Evolutionary conservation across 2,329 filamentous ascomycete species (phyloP).

Genomic region (Amylocarpus encephaloides): DNA sequence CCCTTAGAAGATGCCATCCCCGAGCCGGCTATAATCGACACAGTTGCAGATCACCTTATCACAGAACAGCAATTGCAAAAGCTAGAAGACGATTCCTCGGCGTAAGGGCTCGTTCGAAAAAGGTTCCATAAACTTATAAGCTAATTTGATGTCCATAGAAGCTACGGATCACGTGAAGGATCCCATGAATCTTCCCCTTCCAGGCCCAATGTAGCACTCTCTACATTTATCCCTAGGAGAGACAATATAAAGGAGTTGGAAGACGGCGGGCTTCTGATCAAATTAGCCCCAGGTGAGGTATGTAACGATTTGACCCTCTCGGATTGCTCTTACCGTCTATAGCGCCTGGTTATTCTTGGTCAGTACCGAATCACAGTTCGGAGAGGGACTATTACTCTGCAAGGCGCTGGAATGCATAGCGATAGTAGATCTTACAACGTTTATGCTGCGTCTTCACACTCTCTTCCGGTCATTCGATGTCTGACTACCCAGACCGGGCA

Average conservation of each 20-base stretch:
- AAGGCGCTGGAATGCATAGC: conserved; percentile 54
- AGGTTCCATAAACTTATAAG: not conserved
- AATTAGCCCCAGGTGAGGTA: conserved; percentile 46
- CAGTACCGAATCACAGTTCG: conserved; percentile 59
- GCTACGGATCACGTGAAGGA: conserved; percentile 22
- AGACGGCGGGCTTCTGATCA: conserved; percentile 38
- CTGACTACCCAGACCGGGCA: conserved; percentile 36
- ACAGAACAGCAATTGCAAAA: conserved; percentile 2
- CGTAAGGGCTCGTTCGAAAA: too few species aligned
- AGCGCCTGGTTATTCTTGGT: conserved; percentile 60
- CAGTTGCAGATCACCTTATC: not conserved
- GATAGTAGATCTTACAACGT: conserved; percentile 47
- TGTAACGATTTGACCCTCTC: not conserved
- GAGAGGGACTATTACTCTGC: conserved; percentile 56
- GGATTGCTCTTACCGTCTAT: conserved; percentile 11
- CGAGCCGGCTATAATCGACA: too few species aligned
- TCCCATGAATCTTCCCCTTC: conserved; percentile 18
- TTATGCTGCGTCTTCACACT: conserved; percentile 62
- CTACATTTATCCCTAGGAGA: conserved; percentile 39
- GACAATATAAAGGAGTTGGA: conserved; percentile 37
- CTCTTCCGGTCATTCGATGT: conserved; percentile 60
- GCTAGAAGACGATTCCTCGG: not conserved
- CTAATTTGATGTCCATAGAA: conserved; percentile 2
- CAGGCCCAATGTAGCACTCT: conserved; percentile 36
- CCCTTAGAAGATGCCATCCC: too few species aligned